Evolutionary conservation across 192 early-diverging fungal genomes (phyloP), one percentile per base, ranked within the genome.

Genomic region (Backusella parvicylindrica): DNA sequence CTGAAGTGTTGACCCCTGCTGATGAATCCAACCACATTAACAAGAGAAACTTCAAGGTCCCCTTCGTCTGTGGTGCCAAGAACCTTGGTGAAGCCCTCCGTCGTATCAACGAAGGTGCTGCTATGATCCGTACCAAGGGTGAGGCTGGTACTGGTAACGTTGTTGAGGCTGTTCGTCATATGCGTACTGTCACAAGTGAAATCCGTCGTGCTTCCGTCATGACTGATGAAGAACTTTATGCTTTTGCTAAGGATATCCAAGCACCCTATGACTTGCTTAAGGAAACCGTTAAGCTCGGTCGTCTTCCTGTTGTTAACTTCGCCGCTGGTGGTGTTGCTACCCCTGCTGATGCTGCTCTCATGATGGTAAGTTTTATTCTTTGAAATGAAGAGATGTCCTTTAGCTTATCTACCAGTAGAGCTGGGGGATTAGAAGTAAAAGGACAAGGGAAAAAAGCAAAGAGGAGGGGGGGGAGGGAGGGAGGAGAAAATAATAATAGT

Each of bases 61-160:
- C 98, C 26, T 99, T 92, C 81, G 96, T 99, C 71, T 99, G 98
- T 82, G 98, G 97, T 36, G 90, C 90, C 82, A 94, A 94, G 84
- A 98, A 99, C 88, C 86, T 99, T 49, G 97, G 98, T 75, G 97
- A 99, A 83, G 98, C 98, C 64, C 88, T 99, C 79, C 89, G 98
- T 49, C 90, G 98, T 68, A 96, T 99, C 83, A 89, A 90, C 77
- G 98, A 99, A 84, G 98, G 98, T 80, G 98, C 98, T 56, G 92
- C 96, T 70, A 95, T 98, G 92, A 97, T 99, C 86, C 91, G 96
- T 77, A 98, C 97, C 71, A 98, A 98, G 90, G 98, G 97, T 78
- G 96, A 98, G 83, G 96, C 97, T 37, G 98, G 98, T 70, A 99
- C 98, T 30, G 98, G 98, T 72, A 94, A 99, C 77, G 96, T 99